Conservation (phyloP, 176 grass and related monocot species). For the Dendrocalamus sinicus region DNA sequence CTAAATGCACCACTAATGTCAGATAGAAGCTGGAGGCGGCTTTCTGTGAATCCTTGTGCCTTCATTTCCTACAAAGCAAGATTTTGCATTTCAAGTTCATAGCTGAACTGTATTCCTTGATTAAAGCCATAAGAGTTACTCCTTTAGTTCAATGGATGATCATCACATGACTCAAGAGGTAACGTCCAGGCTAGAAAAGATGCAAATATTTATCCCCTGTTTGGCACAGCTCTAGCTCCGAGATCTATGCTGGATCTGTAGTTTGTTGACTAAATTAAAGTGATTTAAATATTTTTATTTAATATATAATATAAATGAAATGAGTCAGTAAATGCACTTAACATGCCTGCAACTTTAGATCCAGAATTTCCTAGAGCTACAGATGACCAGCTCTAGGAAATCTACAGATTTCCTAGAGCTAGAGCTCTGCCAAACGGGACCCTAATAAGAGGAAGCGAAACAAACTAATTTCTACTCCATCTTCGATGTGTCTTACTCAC, state of each 20-base stretch:
- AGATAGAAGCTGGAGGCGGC: slow-evolving; percentile 61
- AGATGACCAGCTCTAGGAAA: no score
- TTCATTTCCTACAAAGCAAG: slow-evolving; percentile 68
- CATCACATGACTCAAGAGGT: neutral
- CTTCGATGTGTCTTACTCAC: slow-evolving; percentile 1
- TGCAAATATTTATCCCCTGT: neutral
- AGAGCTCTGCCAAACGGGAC: no score
- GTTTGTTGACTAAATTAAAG: no score
- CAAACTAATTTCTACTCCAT: neutral
- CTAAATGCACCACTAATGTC: slow-evolving; percentile 71
- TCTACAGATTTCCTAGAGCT: no score
- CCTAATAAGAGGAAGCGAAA: neutral
- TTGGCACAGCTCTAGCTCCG: no score
- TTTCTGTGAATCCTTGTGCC: slow-evolving; percentile 58
- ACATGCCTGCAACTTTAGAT: no score
- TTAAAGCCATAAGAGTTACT: neutral
- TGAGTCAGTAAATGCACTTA: no score
- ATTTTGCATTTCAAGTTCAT: neutral
- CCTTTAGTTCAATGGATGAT: slow-evolving; percentile 21
- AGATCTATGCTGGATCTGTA: no score
- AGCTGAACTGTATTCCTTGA: neutral
- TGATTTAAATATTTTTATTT: no score
- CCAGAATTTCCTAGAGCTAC: no score
- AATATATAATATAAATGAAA: no score
- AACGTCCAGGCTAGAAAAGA: slow-evolving; percentile 14